Evolutionary conservation across 495 filamentous ascomycete genomes (phyloP).

Genomic region (Barbatosphaeria neglecta): DNA sequence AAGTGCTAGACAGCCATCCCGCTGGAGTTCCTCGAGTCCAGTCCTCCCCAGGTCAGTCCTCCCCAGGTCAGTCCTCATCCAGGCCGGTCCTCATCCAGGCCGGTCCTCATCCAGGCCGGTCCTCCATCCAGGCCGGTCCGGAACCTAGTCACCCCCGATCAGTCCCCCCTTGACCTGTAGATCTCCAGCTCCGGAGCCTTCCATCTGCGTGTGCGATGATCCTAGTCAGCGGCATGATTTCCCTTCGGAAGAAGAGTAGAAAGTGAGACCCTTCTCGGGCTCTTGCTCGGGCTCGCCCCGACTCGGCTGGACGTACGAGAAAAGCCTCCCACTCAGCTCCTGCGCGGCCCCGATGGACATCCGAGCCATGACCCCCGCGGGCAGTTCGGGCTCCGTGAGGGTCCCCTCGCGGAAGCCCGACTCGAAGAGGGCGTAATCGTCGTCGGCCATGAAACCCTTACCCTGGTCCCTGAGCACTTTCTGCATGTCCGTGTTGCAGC

Average conservation of each 20-base stretch:
- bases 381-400: constrained; percentile 71
- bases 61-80: too few relatives aligned
- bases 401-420: constrained; percentile 52
- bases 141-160: too few relatives aligned
- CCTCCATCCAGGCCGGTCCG: too few relatives aligned
- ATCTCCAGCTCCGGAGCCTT: constrained; percentile 50
- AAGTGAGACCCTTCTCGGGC: too few relatives aligned
- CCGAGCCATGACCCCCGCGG: constrained; percentile 74
- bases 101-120: too few relatives aligned
- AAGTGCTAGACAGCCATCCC: too few relatives aligned
- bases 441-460: constrained; percentile 46
- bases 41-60: too few relatives aligned
- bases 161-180: constrained; percentile 49
- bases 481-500: constrained; percentile 93
- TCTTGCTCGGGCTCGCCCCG: too few relatives aligned
- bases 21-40: too few relatives aligned
- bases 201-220: constrained; percentile 53
- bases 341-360: constrained; percentile 47
- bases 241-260: too few relatives aligned
- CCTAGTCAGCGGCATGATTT: background rate
- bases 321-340: constrained; percentile 61
- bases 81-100: too few relatives aligned
- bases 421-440: constrained; percentile 58
- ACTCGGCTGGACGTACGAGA: constrained; percentile 58
- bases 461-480: constrained; percentile 65